Evolutionary conservation across 164 flowering plant species (phyloP), one percentile per base, ranked within the genome.

Genomic region (Amborella trichopoda): DNA sequence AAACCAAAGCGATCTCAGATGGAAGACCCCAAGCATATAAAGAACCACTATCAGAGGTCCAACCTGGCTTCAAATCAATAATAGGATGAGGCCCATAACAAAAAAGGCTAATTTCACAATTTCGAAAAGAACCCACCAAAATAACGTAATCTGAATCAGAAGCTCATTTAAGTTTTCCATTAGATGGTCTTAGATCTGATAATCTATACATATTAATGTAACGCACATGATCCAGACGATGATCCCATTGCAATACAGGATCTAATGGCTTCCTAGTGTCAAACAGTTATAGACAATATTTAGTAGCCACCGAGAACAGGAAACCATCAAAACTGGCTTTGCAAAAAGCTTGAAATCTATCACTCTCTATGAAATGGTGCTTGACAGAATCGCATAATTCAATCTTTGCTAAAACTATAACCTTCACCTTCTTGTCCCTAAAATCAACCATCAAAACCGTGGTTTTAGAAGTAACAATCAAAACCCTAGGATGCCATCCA

Each of bases 201-300:
- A 90, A 64, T 26, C 56, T 65, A 23, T 60, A 65, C n/a, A 75
- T 74, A 21, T 60, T 49, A 40, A 83, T 40, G 36, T 67, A 69
- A 40, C 56, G 23, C 5, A 89, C 96, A 16, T 60, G 54, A 28
- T 64, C 58, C 55, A 86, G 63, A 46, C 51, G 48, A 56, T 86
- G 98, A 19, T 49, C 61, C 98, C 98, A 91, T 18, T 66, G 72
- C 64, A 91, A 59, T 40, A 83, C 50, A 4, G 96, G 94, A 54
- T 28, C 51, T 56, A 67, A 40, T 6, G 94, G 81, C 56, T 63
- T 72, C 30, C 93, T 66, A n/a, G 61, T 64, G 68, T 91, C 98
- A 52, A 70, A 70, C 23, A 91, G 77, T 46, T 75, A 53, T 12
- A 86, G 56, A 54, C 63, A 27, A 28, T 42, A 47, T 4, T 71